These are phyloP conservation scores for Sporothrix curviconia DNA, from an alignment of 2,329 filamentous ascomycete genomes.

Conservation along the genomic window DNA sequence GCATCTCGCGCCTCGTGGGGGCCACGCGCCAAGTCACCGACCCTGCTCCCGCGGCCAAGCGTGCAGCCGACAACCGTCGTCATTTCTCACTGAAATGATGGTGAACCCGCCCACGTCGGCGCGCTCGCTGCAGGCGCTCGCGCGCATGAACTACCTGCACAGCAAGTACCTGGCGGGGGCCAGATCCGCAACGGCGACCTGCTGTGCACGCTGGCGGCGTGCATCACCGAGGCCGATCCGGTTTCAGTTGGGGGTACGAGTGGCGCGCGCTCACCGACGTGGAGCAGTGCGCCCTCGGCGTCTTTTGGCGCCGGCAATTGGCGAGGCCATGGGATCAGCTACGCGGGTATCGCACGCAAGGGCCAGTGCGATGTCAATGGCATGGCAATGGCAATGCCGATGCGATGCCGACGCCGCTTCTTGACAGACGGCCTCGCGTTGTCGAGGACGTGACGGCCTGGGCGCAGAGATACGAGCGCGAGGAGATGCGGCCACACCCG, in stretches of 20 bases:
- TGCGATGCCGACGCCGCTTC: constrained; percentile 24
- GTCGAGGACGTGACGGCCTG: constrained; percentile 41
- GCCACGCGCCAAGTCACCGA: constrained; percentile 32
- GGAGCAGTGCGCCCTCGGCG: constrained; percentile 60
- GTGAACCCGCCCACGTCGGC: constrained; percentile 32
- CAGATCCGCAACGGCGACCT: constrained; percentile 32
- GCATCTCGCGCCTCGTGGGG: constrained; percentile 32
- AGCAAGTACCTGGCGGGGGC: constrained; percentile 28
- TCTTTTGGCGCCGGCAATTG: constrained; percentile 66
- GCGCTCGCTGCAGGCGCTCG: constrained; percentile 29
- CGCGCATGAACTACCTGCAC: constrained; percentile 36
- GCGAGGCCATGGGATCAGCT: constrained; percentile 63
- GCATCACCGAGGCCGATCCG: constrained; percentile 58
- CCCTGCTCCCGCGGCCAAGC: constrained; percentile 29
- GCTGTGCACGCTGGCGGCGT: constrained; percentile 44
- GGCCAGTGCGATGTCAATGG: no score
- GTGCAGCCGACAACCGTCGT: constrained; percentile 34
- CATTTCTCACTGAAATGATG: constrained; percentile 33
- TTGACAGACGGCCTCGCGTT: constrained; percentile 49
- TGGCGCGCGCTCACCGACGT: constrained; percentile 63
- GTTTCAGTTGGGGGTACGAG: constrained; percentile 60
- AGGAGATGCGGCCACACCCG: constrained; percentile 48
- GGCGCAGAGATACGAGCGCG: constrained; percentile 51
- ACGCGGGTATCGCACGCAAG: constrained; percentile 31
- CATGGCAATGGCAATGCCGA: no score